Base-by-base conservation (phyloP, 2,329 filamentous ascomycete genomes). In the Hirsutella minnesotensis region DNA sequence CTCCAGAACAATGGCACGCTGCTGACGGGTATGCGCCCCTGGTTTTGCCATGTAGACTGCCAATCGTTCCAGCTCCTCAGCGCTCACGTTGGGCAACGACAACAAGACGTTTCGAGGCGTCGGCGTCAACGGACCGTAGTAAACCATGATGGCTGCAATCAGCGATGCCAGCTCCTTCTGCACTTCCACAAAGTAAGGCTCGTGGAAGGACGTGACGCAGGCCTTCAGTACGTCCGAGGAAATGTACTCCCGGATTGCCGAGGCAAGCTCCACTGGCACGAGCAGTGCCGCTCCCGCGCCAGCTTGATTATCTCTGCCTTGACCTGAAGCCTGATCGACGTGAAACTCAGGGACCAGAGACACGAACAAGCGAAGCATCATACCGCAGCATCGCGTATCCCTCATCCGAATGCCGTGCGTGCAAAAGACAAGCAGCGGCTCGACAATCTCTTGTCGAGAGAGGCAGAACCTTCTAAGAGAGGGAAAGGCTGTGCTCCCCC, bases 181-280 rank as follows among this genome's bases (percentile, higher is more conserved):
- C 48, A 94, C 77, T 52, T 98, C 92, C 29, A 95, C 89, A 62
- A 96, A 98, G 62, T 96, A 95, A 0, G 87, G 82, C 51, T 98
- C 92, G 63, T 96, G 86, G 40, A 98, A 78, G 2, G 86, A 94
- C 2, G 82, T 86, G 58, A 95, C 86, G 55, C 85, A 90, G 0
- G 88, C 87, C 65, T 89, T 86, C 40, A 98, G 75, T 3, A 96
- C 86, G 51, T 95, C 85, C 5, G 80, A 79, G 41, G 81, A 87
- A 56, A 96, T 89, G 61, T 89, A 98, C 56, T 95, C 87, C 41
- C 89, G 81, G 48, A 96, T 85, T 8, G 73, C 83, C 8, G 72
- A 65, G 1, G 79, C 72, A 13, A 79, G 78, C 22, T 70, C 65
- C 0, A 65, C 55, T 0, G 73, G 65, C 3, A 78, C 71, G 8